Conservation (phyloP, 2,329 filamentous ascomycete species). For the Claviceps cyperi region DNA sequence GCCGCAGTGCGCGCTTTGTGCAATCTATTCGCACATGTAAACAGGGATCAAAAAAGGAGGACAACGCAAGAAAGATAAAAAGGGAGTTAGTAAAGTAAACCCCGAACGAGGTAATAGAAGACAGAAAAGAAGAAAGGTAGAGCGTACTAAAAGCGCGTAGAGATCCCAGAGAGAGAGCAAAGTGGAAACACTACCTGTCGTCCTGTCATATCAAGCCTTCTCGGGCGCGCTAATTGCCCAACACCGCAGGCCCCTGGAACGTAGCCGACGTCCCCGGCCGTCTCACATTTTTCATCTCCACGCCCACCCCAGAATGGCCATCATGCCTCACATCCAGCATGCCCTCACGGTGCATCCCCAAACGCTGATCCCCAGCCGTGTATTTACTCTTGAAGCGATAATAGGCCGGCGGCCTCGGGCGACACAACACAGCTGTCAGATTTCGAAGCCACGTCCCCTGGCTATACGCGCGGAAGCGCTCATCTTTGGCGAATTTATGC, state of each 20-base stretch:
- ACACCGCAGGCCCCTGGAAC: slow-evolving; percentile 39
- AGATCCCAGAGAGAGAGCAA: background rate
- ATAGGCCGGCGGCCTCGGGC: slow-evolving; percentile 78
- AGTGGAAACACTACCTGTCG: slow-evolving; percentile 1
- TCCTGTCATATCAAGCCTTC: too few relatives aligned
- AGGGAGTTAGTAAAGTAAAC: too few relatives aligned
- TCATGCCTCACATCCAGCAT: too few relatives aligned
- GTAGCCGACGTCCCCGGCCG: slow-evolving; percentile 24
- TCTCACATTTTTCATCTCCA: slow-evolving; percentile 59
- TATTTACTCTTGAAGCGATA: slow-evolving; percentile 72
- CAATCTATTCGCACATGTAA: too few relatives aligned
- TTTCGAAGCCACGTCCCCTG: slow-evolving; percentile 65
- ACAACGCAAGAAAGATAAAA: too few relatives aligned
- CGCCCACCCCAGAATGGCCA: slow-evolving; percentile 18
- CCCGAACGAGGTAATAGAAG: too few relatives aligned
- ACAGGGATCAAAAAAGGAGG: too few relatives aligned
- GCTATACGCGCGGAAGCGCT: slow-evolving; percentile 81
- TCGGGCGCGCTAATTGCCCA: slow-evolving; percentile 22
- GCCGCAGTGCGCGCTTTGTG: too few relatives aligned
- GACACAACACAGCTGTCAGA: slow-evolving; percentile 64
- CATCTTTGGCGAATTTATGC: slow-evolving; percentile 85
- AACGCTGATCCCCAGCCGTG: slow-evolving; percentile 68
- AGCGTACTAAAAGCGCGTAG: background rate
- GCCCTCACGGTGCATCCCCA: slow-evolving; percentile 34
- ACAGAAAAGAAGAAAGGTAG: background rate